phyloP scores from a whole-genome alignment of 179 eudicot genomes.

The Heliamphora ciliata region DNA sequence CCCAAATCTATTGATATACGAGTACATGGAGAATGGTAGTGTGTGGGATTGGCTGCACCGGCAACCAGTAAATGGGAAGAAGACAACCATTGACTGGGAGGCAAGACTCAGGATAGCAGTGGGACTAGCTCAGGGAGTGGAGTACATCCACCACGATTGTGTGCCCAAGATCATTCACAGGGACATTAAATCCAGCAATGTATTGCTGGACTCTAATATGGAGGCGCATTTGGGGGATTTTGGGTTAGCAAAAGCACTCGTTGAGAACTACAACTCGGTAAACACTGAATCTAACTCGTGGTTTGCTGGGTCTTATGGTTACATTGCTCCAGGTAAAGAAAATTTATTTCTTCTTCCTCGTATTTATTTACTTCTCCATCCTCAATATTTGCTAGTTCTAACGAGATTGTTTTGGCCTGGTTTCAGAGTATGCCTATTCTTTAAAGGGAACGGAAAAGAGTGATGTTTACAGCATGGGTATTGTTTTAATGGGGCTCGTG shows the following conservation, averaged over 20 bases:
- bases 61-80: conserved; percentile 23
- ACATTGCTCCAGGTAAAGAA: conserved; percentile 89
- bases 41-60: conserved; percentile 90
- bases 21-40: conserved; percentile 96
- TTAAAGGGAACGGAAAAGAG: conserved; percentile 90
- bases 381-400: neutral
- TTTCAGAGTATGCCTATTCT: conserved; percentile 84
- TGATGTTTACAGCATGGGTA: conserved; percentile 98
- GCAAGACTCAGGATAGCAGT: conserved; percentile 68
- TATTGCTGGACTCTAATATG: conserved; percentile 74
- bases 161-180: conserved; percentile 89
- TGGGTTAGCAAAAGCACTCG: conserved; percentile 77
- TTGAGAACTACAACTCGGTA: conserved; percentile 39
- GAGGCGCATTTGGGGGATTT: conserved; percentile 97
- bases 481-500: conserved; percentile 87
- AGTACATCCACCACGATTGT: conserved; percentile 92
- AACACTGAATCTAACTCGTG: conserved; percentile 75
- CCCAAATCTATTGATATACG: conserved; percentile 69
- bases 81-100: conserved; percentile 70
- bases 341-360: neutral
- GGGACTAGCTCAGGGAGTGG: conserved; percentile 90
- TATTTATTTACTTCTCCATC: neutral
- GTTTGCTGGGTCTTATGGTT: conserved; percentile 97
- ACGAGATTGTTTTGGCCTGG: neutral
- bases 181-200: conserved; percentile 85